phyloP scores from a whole-genome alignment of 495 filamentous ascomycete genomes.

The Letharia columbiana region DNA sequence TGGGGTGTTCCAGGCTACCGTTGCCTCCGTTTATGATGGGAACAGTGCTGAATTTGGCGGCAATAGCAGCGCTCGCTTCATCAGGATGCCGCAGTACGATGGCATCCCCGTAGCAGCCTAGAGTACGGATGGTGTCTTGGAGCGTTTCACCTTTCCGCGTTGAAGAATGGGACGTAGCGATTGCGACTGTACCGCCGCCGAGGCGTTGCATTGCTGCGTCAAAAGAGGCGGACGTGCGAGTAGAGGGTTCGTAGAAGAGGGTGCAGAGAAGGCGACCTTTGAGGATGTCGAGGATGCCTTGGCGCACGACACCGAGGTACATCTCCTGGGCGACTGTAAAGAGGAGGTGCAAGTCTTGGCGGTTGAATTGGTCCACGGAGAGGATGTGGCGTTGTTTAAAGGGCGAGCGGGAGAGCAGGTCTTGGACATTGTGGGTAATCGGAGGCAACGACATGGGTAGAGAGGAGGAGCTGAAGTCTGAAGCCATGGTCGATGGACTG shows the following conservation, averaged over 20 bases:
- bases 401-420: constrained; percentile 66
- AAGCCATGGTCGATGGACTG: constrained; percentile 27
- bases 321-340: constrained; percentile 97
- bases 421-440: constrained; percentile 50
- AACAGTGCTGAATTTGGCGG: constrained; percentile 75
- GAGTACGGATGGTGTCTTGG: constrained; percentile 85
- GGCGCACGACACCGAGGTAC: constrained; percentile 81
- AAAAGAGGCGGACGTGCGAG: constrained; percentile 90
- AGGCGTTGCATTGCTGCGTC: constrained; percentile 97
- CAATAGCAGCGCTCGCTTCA: constrained; percentile 64
- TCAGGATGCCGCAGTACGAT: constrained; percentile 88
- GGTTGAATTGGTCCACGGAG: constrained; percentile 80
- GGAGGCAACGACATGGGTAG: constrained; percentile 39
- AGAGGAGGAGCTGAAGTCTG: constrained; percentile 48
- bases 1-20: constrained; percentile 89
- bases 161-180: constrained; percentile 71
- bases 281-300: constrained; percentile 80
- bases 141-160: constrained; percentile 89
- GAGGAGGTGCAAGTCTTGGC: constrained; percentile 78
- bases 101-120: constrained; percentile 89
- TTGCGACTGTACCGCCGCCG: constrained; percentile 70
- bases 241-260: constrained; percentile 97
- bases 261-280: constrained; percentile 78
- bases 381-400: constrained; percentile 84
- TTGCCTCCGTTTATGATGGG: constrained; percentile 97